A percentile compares a stretch with the other conserved stretches of the same genome.
These are phyloP conservation scores for Neofusicoccum ribis DNA, from an alignment of 2,329 filamentous ascomycete species.

Conservation along the genomic window DNA sequence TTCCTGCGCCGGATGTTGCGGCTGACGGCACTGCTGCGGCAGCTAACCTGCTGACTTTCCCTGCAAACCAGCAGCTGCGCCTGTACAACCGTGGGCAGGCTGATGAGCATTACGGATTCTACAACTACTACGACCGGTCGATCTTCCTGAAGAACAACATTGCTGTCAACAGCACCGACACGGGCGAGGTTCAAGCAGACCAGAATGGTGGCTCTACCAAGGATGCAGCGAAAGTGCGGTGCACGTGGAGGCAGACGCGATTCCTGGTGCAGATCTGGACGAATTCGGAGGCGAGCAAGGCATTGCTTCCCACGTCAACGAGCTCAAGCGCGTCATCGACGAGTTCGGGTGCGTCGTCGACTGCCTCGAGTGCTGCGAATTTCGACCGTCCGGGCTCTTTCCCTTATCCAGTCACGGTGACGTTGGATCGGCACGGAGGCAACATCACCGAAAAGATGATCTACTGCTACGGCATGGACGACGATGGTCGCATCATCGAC, in stretches of 20 bases:
- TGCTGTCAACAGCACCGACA: conserved; percentile 38
- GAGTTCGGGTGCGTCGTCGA: conserved; percentile 36
- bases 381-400: conserved; percentile 58
- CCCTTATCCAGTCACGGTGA: conserved; percentile 62
- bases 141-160: conserved; percentile 73
- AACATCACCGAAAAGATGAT: conserved; percentile 54
- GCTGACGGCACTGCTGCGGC: conserved; percentile 71
- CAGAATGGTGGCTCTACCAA: conserved; percentile 51
- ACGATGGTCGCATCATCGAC: conserved; percentile 47
- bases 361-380: conserved; percentile 41
- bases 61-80: conserved; percentile 72
- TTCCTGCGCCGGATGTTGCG: conserved; percentile 65
- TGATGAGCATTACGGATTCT: conserved; percentile 91
- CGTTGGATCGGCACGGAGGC: conserved; percentile 62
- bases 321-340: conserved; percentile 20
- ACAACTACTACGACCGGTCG: conserved; percentile 84
- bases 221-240: conserved; percentile 49
- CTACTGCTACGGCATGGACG: conserved; percentile 61
- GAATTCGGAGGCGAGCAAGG: conserved; percentile 41
- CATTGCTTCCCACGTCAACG: conserved; percentile 28
- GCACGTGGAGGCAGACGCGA: conserved; percentile 62
- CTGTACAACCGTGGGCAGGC: conserved; percentile 79
- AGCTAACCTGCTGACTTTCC: conserved; percentile 70
- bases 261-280: conserved; percentile 66
- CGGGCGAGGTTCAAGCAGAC: conserved; percentile 46